These are phyloP conservation scores for Cyclocybe cylindracea DNA, from an alignment of 768 basidiomycete genomes.

Conservation along the genomic window DNA sequence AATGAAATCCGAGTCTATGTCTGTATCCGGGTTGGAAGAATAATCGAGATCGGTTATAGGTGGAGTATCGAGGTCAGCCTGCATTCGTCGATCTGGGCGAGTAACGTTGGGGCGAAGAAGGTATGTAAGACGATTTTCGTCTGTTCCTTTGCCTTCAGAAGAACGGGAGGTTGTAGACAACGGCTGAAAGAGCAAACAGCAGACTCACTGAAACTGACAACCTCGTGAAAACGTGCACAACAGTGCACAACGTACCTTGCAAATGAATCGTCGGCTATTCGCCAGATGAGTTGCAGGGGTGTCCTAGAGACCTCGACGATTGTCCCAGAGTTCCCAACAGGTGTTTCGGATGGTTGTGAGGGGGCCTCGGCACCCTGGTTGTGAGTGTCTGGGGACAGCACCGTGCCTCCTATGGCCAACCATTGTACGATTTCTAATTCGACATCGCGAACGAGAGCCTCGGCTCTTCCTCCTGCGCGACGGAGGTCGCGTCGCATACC, in stretches of 20 bases:
- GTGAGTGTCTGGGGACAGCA: conserved; percentile 49
- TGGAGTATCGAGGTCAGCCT: conserved; percentile 61
- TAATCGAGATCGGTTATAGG: conserved; percentile 68
- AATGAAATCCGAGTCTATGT: conserved; percentile 54
- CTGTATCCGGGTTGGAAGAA: conserved; percentile 48
- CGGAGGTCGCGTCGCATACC: conserved; percentile 73
- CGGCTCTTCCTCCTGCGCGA: conserved; percentile 56
- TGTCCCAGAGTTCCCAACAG: conserved; percentile 51
- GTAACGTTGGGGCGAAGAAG: conserved; percentile 77
- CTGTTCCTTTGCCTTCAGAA: conserved; percentile 54
- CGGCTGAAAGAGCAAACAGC: background rate
- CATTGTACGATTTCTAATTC: conserved; percentile 66
- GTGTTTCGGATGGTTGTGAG: conserved; percentile 35
- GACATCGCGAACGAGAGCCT: conserved; percentile 65
- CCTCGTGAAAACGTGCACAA: conserved; percentile 74
- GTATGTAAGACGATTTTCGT: conserved; percentile 69
- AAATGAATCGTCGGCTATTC: conserved; percentile 68
- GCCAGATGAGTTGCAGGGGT: conserved; percentile 72
- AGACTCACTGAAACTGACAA: conserved; percentile 82
- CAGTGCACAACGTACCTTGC: conserved; percentile 83
- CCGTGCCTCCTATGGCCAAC: conserved; percentile 58
- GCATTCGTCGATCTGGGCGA: conserved; percentile 52
- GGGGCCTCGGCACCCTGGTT: conserved; percentile 12
- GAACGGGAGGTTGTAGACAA: background rate
- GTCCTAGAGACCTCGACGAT: conserved; percentile 70